These are phyloP conservation scores for Cytospora piceicola DNA, from an alignment of 2,329 filamentous ascomycete species.

Conservation along the genomic window DNA sequence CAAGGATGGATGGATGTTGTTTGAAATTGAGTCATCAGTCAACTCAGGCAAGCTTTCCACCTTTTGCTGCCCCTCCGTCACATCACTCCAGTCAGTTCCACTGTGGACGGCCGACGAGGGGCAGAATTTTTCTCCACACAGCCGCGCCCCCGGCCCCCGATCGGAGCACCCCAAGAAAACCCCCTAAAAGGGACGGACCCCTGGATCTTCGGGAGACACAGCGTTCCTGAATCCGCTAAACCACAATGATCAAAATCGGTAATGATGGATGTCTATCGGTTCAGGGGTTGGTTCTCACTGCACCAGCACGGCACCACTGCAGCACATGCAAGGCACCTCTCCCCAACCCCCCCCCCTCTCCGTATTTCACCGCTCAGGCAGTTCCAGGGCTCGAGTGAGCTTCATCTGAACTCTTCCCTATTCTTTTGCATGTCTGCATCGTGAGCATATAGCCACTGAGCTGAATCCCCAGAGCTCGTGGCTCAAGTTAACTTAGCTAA, in stretches of 20 bases:
- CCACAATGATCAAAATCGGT: slow-evolving; percentile 1
- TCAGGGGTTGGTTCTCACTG: slow-evolving; percentile 24
- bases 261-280: slow-evolving; percentile 5
- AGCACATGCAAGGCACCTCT: background rate
- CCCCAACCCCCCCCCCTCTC: slow-evolving; percentile 28
- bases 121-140: slow-evolving; percentile 24
- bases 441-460: slow-evolving; percentile 22
- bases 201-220: background rate
- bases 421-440: slow-evolving; percentile 15
- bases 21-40: slow-evolving; percentile 15
- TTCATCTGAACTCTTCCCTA: slow-evolving; percentile 3
- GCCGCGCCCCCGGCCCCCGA: background rate
- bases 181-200: slow-evolving; percentile 4
- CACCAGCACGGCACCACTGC: no score
- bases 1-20: slow-evolving; percentile 15
- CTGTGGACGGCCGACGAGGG: slow-evolving; percentile 12
- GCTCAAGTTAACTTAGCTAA: slow-evolving; percentile 3
- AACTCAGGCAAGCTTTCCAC: background rate
- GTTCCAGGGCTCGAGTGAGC: slow-evolving; percentile 12
- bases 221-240: slow-evolving; percentile 14
- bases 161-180: slow-evolving; percentile 2
- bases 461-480: background rate
- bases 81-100: background rate
- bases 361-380: slow-evolving; percentile 23
- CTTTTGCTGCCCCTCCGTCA: background rate